Conservation (phyloP, 768 basidiomycete species). For the Chalciporus chontae region DNA sequence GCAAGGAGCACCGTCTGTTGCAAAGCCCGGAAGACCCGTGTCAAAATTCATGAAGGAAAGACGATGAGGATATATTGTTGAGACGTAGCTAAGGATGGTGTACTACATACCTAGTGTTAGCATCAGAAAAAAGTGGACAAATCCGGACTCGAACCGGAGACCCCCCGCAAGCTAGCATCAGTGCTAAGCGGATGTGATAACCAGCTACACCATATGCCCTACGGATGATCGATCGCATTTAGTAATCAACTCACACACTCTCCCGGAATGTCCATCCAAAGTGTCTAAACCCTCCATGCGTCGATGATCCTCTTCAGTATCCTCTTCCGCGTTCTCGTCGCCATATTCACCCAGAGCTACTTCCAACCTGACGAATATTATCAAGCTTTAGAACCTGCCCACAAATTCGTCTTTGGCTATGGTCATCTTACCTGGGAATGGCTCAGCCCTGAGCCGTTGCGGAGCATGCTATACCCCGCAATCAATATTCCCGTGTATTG, state of each 20-base stretch:
- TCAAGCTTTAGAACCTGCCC: constrained; percentile 91
- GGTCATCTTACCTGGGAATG: constrained; percentile 97
- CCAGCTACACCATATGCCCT: constrained; percentile 40
- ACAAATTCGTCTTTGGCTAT: constrained; percentile 85
- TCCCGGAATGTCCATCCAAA: neutral
- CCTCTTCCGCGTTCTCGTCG: constrained; percentile 52
- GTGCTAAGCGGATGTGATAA: constrained; percentile 37
- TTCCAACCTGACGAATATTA: constrained; percentile 99
- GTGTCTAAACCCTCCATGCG: neutral
- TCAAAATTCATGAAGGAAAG: constrained; percentile 37
- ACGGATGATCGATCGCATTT: neutral
- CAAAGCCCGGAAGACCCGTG: constrained; percentile 15
- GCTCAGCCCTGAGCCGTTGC: constrained; percentile 63
- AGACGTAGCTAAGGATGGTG: neutral
- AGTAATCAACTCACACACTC: constrained; percentile 13
- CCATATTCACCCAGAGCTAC: constrained; percentile 73
- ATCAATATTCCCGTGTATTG: constrained; percentile 79
- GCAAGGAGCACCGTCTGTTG: constrained; percentile 1
- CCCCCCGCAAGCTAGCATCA: neutral
- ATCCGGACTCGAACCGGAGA: constrained; percentile 13
- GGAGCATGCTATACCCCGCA: constrained; percentile 78
- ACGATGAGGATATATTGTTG: constrained; percentile 2
- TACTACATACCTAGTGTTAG: too few species aligned
- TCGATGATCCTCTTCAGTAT: constrained; percentile 36
- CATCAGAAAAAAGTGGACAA: constrained; percentile 9